These are phyloP conservation scores for Pyricularia sp. DNA, from an alignment of 2,329 filamentous ascomycete species.

Conservation along the genomic window DNA sequence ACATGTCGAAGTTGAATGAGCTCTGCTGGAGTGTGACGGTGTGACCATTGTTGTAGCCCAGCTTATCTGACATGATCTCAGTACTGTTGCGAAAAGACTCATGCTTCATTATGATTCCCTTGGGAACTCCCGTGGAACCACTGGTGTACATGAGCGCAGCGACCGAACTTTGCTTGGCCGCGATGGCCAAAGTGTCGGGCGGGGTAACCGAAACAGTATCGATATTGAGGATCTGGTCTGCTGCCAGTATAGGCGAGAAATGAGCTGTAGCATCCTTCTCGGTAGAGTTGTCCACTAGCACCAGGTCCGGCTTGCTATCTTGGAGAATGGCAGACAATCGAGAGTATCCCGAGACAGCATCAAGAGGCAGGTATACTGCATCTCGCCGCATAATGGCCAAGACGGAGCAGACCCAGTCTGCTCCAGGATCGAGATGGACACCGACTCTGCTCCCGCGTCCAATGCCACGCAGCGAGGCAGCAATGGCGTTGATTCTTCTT, in stretches of 20 bases:
- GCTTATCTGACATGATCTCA: conserved; percentile 11
- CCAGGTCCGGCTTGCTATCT: neutral
- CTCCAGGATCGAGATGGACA: conserved; percentile 25
- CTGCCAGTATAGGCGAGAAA: neutral
- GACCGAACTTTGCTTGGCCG: conserved; percentile 10
- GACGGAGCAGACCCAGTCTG: conserved; percentile 22
- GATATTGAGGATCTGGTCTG: neutral
- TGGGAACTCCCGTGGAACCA: conserved; percentile 22
- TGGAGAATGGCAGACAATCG: conserved; percentile 18
- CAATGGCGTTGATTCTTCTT: neutral
- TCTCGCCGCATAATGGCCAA: conserved; percentile 27
- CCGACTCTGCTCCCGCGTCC: conserved; percentile 11
- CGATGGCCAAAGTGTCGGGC: neutral
- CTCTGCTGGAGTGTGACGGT: conserved; percentile 18
- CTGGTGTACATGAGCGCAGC: conserved; percentile 20
- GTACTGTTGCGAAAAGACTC: conserved; percentile 16
- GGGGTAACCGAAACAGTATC: neutral
- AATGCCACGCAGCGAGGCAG: neutral
- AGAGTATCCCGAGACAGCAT: conserved; percentile 11
- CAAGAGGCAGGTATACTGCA: conserved; percentile 26
- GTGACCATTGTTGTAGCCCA: conserved; percentile 9
- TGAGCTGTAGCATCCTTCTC: neutral
- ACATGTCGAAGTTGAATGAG: conserved; percentile 18
- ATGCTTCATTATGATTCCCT: conserved; percentile 25
- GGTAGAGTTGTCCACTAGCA: neutral